Conservation (phyloP, 179 eudicot species). For the Vitellaria paradoxa region DNA sequence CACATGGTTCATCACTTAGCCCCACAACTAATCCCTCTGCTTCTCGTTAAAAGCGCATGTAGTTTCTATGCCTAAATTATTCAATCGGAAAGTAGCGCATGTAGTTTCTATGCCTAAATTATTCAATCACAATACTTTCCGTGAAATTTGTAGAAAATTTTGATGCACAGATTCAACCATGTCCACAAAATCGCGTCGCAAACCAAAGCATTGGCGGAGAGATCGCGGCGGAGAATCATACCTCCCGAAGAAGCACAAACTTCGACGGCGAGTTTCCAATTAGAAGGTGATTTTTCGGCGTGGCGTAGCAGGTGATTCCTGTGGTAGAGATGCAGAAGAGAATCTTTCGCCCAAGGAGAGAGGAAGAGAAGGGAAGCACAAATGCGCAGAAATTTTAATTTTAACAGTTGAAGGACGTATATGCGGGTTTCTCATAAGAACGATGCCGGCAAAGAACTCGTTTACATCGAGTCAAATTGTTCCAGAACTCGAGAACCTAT, state of each 20-base stretch:
- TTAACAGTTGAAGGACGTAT: slow-evolving; percentile 3
- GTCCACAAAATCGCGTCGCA: not conserved
- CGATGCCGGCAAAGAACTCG: no score
- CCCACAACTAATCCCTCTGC: not conserved
- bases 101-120: not conserved
- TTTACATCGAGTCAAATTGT: no score
- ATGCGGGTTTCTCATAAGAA: no score
- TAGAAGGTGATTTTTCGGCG: not conserved
- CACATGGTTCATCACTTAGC: not conserved
- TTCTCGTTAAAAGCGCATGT: not conserved
- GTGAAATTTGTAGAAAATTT: not conserved
- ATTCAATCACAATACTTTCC: not conserved
- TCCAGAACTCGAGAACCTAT: no score
- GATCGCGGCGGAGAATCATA: not conserved
- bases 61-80: no score
- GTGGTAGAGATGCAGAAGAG: not conserved
- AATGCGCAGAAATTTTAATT: not conserved
- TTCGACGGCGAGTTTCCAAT: not conserved
- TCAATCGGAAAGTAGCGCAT: no score
- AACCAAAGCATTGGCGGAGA: not conserved
- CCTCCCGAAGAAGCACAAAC: not conserved
- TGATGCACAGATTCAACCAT: not conserved
- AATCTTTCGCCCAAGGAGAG: not conserved
- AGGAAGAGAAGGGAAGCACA: not conserved
- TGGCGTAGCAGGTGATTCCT: not conserved